These are phyloP conservation scores for Elaeagnus macrophylla DNA, from an alignment of 306 rosid species.

Conservation along the genomic window DNA sequence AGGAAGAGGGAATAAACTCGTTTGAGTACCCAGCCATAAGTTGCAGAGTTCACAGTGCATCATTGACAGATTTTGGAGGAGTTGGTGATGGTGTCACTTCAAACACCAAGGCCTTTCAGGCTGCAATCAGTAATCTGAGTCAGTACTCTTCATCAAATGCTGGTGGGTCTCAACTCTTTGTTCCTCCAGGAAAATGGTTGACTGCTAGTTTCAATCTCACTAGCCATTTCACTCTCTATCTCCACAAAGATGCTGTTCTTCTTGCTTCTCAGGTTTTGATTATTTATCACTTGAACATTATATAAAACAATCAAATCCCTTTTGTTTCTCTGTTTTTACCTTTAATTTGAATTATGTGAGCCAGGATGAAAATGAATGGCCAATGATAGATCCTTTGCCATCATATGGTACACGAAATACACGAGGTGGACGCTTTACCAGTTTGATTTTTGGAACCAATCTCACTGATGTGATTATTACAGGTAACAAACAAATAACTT, in stretches of 20 bases:
- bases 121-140: slow-evolving; percentile 41
- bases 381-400: no score
- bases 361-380: neutral
- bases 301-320: no score
- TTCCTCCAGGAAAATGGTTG: slow-evolving; percentile 68
- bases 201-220: slow-evolving; percentile 57
- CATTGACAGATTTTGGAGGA: slow-evolving; percentile 53
- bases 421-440: neutral
- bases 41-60: slow-evolving; percentile 50
- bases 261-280: slow-evolving; percentile 45
- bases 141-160: slow-evolving; percentile 23
- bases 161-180: slow-evolving; percentile 46
- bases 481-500: neutral
- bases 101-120: slow-evolving; percentile 51
- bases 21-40: no score
- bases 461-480: neutral
- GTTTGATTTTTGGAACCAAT: neutral
- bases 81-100: slow-evolving; percentile 60
- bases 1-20: no score
- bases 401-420: neutral
- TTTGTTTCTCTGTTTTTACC: no score
- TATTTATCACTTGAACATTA: no score
- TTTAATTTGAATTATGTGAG: no score
- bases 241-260: slow-evolving; percentile 45
- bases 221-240: slow-evolving; percentile 43